A percentile compares a stretch with the other conserved stretches of the same genome.
Evolutionary conservation across 2,329 filamentous ascomycete genomes (phyloP).

Genomic region (Rachicladosporium sp.): DNA sequence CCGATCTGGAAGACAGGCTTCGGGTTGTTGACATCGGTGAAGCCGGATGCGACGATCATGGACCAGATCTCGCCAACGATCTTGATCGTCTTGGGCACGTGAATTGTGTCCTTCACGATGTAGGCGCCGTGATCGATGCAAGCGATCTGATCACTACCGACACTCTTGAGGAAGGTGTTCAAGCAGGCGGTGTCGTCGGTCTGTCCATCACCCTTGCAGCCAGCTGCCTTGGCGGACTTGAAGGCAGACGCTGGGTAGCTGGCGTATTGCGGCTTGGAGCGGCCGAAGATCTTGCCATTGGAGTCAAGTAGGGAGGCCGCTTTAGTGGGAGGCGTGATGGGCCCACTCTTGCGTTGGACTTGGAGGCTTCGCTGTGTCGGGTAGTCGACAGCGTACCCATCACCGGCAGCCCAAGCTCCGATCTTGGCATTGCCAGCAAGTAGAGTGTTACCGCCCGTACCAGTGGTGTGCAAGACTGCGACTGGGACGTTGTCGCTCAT

Average conservation of each 20-base stretch:
- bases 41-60: constrained; percentile 40
- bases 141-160: constrained; percentile 44
- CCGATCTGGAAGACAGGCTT: constrained; percentile 80
- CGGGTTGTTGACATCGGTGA: constrained; percentile 63
- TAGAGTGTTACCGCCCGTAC: constrained; percentile 45
- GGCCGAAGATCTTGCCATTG: constrained; percentile 62
- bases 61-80: constrained; percentile 47
- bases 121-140: constrained; percentile 55
- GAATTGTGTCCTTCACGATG: constrained; percentile 42
- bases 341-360: constrained; percentile 24
- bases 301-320: constrained; percentile 53
- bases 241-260: constrained; percentile 55
- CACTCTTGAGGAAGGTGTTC: constrained; percentile 61
- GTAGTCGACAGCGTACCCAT: constrained; percentile 44
- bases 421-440: constrained; percentile 55
- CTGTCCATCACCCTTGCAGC: constrained; percentile 75
- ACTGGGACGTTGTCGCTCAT: constrained; percentile 52
- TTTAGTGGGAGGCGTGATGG: constrained; percentile 40
- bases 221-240: constrained; percentile 64
- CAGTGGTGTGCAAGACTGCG: constrained; percentile 50
- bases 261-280: constrained; percentile 82
- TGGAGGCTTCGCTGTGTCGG: constrained; percentile 32
- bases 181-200: constrained; percentile 82
- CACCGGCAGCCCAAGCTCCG: constrained; percentile 66
- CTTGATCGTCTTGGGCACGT: constrained; percentile 36